Evolutionary conservation across 2,329 filamentous ascomycete genomes (phyloP).

Genomic region (Aspergillus neoniger): DNA sequence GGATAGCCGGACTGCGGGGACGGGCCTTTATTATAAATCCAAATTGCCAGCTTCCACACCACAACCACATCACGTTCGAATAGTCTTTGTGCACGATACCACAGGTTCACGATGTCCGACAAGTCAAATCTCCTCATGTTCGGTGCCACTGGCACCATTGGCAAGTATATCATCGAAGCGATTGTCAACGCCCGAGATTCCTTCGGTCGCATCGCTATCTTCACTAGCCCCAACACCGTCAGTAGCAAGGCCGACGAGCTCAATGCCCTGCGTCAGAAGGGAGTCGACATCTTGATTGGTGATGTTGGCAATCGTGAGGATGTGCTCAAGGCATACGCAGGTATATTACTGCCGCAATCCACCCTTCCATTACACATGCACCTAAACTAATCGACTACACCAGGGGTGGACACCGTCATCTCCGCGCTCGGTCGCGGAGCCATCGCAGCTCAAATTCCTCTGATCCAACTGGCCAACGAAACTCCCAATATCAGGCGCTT

Average conservation of each 20-base stretch:
- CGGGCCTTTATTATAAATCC: too few relatives aligned
- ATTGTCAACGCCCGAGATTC: constrained; percentile 52
- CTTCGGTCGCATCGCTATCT: constrained; percentile 57
- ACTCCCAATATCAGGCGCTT: constrained; percentile 61
- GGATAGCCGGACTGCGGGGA: too few relatives aligned
- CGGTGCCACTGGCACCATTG: constrained; percentile 28
- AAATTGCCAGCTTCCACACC: too few relatives aligned
- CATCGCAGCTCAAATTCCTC: constrained; percentile 61
- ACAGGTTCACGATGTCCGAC: not conserved
- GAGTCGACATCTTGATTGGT: constrained; percentile 59
- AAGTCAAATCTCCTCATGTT: constrained; percentile 27
- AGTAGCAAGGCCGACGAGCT: constrained; percentile 54
- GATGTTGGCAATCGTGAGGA: constrained; percentile 56
- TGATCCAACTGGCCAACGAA: constrained; percentile 62
- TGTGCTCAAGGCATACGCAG: constrained; percentile 58
- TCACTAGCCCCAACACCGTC: constrained; percentile 58
- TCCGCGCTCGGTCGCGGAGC: constrained; percentile 66
- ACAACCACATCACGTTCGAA: not conserved
- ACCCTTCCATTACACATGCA: not conserved
- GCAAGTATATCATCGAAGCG: constrained; percentile 51
- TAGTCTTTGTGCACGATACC: not conserved
- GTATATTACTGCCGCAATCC: constrained; percentile 26
- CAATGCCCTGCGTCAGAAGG: constrained; percentile 47
- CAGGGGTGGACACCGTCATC: constrained; percentile 66
- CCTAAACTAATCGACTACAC: not conserved